These are phyloP conservation scores for Tetracladium setigerum DNA, from an alignment of 495 filamentous ascomycete species.

Conservation along the genomic window DNA sequence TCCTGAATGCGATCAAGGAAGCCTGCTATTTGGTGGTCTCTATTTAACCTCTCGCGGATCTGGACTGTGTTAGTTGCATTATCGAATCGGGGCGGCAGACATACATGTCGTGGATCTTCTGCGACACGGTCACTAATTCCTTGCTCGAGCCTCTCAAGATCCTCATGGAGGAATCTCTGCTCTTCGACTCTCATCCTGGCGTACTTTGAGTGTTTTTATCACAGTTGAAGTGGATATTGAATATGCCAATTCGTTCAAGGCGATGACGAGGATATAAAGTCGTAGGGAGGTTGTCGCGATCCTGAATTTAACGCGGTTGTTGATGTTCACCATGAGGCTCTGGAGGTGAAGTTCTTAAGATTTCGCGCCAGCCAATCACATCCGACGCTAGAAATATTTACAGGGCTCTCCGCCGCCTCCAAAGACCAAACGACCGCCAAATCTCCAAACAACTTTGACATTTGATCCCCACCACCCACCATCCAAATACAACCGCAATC, in stretches of 20 bases:
- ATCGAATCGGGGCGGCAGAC: slow-evolving; percentile 12
- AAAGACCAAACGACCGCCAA: not conserved
- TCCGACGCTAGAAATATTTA: slow-evolving; percentile 8
- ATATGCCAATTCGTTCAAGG: not conserved
- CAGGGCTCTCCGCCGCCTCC: not conserved
- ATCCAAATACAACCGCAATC: slow-evolving; percentile 9
- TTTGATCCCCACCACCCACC: not conserved
- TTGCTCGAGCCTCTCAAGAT: slow-evolving; percentile 89
- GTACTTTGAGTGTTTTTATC: not conserved
- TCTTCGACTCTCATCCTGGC: slow-evolving; percentile 78
- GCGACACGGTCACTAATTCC: slow-evolving; percentile 82
- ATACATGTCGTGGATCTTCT: slow-evolving; percentile 82
- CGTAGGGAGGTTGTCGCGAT: not conserved
- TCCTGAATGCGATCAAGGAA: slow-evolving; percentile 80
- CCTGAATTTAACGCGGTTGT: not conserved
- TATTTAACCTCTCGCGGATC: slow-evolving; percentile 76
- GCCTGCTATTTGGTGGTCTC: slow-evolving; percentile 86
- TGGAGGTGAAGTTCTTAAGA: not conserved
- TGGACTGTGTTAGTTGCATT: slow-evolving; percentile 30
- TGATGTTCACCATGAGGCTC: not conserved
- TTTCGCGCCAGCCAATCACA: slow-evolving; percentile 10
- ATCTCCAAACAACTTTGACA: not conserved
- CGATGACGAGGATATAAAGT: not conserved
- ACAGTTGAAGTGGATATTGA: not conserved
- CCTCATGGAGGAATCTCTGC: slow-evolving; percentile 87